These are phyloP conservation scores for Silene latifolia DNA, from an alignment of 148 eudicot species.

Conservation along the genomic window DNA sequence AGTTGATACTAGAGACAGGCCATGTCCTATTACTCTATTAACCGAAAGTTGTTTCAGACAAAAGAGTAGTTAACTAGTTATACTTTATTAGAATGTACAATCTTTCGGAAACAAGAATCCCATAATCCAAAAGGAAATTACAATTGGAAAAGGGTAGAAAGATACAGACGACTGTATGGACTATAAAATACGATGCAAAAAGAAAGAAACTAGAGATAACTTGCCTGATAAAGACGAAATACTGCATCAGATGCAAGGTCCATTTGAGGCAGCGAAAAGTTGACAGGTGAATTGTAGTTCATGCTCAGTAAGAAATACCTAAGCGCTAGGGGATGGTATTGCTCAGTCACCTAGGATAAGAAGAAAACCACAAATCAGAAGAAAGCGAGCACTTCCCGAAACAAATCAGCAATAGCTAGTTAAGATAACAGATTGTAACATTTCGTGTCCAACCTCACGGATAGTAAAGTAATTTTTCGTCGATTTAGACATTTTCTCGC, in stretches of 20 bases:
- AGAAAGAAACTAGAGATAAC: neutral
- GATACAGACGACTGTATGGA: neutral
- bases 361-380: slow-evolving; percentile 14
- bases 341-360: slow-evolving; percentile 45
- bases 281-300: slow-evolving; percentile 78
- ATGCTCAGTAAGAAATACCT: slow-evolving; percentile 73
- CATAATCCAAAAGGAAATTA: neutral
- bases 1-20: neutral
- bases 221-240: slow-evolving; percentile 74
- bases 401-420: neutral
- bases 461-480: slow-evolving; percentile 77
- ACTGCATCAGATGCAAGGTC: slow-evolving; percentile 72
- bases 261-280: slow-evolving; percentile 57
- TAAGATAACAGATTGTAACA: neutral
- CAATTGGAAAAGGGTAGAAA: neutral
- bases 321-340: slow-evolving; percentile 86
- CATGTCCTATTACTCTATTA: neutral
- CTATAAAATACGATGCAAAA: neutral
- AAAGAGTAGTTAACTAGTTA: too few relatives aligned
- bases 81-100: neutral
- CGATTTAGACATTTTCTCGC: slow-evolving; percentile 89
- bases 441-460: slow-evolving; percentile 53
- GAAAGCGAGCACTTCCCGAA: neutral
- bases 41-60: neutral
- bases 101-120: neutral